phyloP scores from a whole-genome alignment of 345 rosid species.

The Lumnitzera littorea region DNA sequence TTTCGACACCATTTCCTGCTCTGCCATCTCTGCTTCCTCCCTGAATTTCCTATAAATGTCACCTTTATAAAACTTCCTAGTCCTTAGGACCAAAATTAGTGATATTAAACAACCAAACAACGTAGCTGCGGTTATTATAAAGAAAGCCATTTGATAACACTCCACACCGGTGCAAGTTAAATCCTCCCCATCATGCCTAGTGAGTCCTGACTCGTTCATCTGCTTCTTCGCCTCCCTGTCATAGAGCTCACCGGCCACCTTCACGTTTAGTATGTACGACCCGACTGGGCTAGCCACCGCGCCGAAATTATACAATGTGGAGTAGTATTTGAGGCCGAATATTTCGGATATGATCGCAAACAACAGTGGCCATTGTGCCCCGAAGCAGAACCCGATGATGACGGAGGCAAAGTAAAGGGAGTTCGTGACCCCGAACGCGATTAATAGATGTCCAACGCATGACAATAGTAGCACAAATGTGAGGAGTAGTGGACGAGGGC shows the following conservation, averaged over 20 bases:
- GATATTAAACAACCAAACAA: conserved; percentile 20
- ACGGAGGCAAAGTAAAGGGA: conserved; percentile 29
- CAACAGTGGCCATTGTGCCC: conserved; percentile 36
- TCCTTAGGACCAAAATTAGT: conserved; percentile 18
- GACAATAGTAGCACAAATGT: conserved; percentile 28
- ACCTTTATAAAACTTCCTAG: conserved; percentile 24
- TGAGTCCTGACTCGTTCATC: conserved; percentile 13
- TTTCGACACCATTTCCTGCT: conserved; percentile 3
- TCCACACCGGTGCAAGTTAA: conserved; percentile 21
- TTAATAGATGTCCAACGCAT: conserved; percentile 30
- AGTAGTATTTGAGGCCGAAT: conserved; percentile 40
- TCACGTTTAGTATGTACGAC: conserved; percentile 29
- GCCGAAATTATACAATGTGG: conserved; percentile 27
- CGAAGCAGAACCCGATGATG: conserved; percentile 33
- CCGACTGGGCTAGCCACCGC: conserved; percentile 30
- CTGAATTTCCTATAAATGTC: conserved; percentile 27
- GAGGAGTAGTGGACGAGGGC: conserved; percentile 19
- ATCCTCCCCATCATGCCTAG: conserved; percentile 12
- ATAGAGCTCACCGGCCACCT: conserved; percentile 26
- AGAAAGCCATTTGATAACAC: conserved; percentile 24
- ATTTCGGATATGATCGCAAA: conserved; percentile 34
- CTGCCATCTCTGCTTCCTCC: conserved; percentile 12
- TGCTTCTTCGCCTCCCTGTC: conserved; percentile 33
- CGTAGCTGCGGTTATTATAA: conserved; percentile 24
- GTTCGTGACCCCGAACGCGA: conserved; percentile 27